phyloP scores from a whole-genome alignment of 352 stramenopile species.

The Plasmopara viticola region DNA sequence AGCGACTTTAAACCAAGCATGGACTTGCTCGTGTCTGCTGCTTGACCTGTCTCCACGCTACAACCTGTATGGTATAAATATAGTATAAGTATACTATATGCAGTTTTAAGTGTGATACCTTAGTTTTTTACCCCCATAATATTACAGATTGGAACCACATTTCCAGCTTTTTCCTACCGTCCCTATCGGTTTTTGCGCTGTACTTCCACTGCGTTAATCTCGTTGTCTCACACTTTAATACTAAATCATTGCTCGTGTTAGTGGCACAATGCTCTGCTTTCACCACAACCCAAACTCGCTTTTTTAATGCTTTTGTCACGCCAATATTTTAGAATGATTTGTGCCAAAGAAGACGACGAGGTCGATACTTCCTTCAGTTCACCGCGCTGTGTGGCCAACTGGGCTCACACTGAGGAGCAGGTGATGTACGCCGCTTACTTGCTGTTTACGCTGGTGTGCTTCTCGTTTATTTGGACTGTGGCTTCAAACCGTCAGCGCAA shows the following conservation, averaged over 20 bases:
- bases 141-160: too few species aligned
- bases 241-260: too few species aligned
- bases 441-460: constrained; percentile 39
- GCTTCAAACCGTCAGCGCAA: constrained; percentile 51
- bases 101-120: too few species aligned
- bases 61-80: constrained; percentile 19
- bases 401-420: constrained; percentile 70
- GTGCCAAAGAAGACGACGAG: constrained; percentile 52
- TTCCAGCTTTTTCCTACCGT: too few species aligned
- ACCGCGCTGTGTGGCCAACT: constrained; percentile 63
- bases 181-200: too few species aligned
- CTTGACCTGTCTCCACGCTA: constrained; percentile 88
- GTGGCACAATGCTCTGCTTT: too few species aligned
- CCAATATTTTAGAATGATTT: constrained; percentile 30
- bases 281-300: too few species aligned
- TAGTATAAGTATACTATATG: background rate
- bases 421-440: constrained; percentile 47
- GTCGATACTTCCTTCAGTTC: constrained; percentile 19
- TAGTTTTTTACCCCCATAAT: too few species aligned
- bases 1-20: constrained; percentile 83
- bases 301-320: too few species aligned
- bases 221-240: too few species aligned
- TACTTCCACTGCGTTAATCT: too few species aligned
- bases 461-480: constrained; percentile 46
- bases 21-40: constrained; percentile 49